Evolutionary conservation across 805 yeast species (phyloP).

Genomic region (Candida boleticola): DNA sequence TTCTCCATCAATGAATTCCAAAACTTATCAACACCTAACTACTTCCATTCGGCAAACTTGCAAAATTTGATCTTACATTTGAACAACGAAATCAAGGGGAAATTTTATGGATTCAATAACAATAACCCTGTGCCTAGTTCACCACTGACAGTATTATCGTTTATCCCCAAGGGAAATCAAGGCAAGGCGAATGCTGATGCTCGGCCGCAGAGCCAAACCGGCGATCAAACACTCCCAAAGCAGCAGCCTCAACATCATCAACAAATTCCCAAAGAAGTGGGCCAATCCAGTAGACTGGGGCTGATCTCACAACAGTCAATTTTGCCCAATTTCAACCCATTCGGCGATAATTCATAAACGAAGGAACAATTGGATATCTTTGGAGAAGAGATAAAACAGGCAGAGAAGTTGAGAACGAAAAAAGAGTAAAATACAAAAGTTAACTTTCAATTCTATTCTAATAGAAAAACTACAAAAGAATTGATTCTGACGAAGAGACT

Average conservation of each 20-base stretch:
- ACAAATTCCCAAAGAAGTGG: not conserved
- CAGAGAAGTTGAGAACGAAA: not conserved
- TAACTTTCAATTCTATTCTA: not conserved
- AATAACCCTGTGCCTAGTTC: constrained; percentile 3
- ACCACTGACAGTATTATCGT: not conserved
- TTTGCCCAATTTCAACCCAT: constrained; percentile 25
- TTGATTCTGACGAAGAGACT: not conserved
- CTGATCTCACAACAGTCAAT: constrained; percentile 8
- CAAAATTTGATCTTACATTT: constrained; percentile 46
- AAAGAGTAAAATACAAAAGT: not conserved
- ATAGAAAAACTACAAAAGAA: not conserved
- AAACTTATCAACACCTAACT: constrained; percentile 40
- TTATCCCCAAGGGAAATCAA: not conserved
- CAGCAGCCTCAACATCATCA: not conserved
- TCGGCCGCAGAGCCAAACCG: not conserved
- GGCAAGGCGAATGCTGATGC: not conserved
- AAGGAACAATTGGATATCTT: not conserved
- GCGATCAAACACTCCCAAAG: not conserved
- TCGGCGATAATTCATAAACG: constrained; percentile 14
- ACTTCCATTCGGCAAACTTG: constrained; percentile 53
- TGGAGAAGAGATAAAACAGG: not conserved
- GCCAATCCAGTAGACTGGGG: not conserved
- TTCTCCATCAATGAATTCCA: constrained; percentile 45
- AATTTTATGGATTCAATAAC: constrained; percentile 39
- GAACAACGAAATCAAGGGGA: constrained; percentile 38